Evolutionary conservation across 805 yeast genomes (phyloP).

Genomic region (Naumovozyma castellii): DNA sequence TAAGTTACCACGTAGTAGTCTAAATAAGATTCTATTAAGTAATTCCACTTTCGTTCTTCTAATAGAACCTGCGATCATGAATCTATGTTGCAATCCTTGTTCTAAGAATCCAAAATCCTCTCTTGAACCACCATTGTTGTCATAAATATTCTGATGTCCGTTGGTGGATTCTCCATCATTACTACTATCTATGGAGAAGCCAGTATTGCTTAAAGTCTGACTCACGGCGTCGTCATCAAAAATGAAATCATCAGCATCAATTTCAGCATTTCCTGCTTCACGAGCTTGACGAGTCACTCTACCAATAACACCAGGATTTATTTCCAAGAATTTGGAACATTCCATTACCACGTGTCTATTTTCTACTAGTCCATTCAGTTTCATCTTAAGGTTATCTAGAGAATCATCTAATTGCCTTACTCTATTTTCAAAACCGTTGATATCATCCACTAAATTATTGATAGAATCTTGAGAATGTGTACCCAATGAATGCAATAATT

Average conservation of each 20-base stretch:
- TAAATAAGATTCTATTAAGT: slow-evolving; percentile 79
- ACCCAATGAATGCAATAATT: slow-evolving; percentile 16
- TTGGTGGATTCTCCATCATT: slow-evolving; percentile 3
- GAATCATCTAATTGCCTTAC: slow-evolving; percentile 66
- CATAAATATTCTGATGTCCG: not conserved
- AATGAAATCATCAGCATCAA: slow-evolving; percentile 20
- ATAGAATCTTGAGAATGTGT: slow-evolving; percentile 29
- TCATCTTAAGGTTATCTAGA: slow-evolving; percentile 47
- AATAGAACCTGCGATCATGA: slow-evolving; percentile 63
- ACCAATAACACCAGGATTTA: slow-evolving; percentile 27
- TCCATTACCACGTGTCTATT: slow-evolving; percentile 51
- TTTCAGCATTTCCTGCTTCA: slow-evolving; percentile 6
- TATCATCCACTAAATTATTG: slow-evolving; percentile 56
- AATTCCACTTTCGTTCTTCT: slow-evolving; percentile 58
- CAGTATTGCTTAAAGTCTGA: slow-evolving; percentile 21
- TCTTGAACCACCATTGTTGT: slow-evolving; percentile 31
- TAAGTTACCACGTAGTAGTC: slow-evolving; percentile 87
- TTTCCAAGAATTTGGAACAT: slow-evolving; percentile 40
- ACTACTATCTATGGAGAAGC: slow-evolving; percentile 17
- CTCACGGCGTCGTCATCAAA: slow-evolving; percentile 13
- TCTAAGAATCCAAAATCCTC: slow-evolving; percentile 15
- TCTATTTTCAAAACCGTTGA: slow-evolving; percentile 61
- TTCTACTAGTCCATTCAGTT: slow-evolving; percentile 61
- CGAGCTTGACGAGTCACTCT: slow-evolving; percentile 16
- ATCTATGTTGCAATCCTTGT: slow-evolving; percentile 20